phyloP scores from a whole-genome alignment of 2,329 filamentous ascomycete species.

The Chaetomium olivaceum region DNA sequence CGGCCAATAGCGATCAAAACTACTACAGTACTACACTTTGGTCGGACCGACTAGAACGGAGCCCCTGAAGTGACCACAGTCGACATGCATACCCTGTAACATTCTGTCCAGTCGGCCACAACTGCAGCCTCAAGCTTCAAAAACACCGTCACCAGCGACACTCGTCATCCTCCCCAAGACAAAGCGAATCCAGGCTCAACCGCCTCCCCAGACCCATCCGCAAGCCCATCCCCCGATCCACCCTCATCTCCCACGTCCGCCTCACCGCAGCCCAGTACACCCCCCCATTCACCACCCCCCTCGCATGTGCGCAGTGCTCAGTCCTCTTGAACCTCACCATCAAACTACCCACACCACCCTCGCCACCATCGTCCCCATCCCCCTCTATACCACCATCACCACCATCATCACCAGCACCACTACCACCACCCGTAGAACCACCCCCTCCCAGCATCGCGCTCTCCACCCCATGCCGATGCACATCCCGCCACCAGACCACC shows the following conservation, averaged over 20 bases:
- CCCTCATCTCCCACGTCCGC: slow-evolving; percentile 31
- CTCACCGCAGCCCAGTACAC: slow-evolving; percentile 33
- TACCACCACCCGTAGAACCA: neutral
- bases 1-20: too few species aligned
- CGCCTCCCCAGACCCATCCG: slow-evolving; percentile 15
- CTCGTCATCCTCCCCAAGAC: slow-evolving; percentile 1
- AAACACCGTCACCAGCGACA: neutral
- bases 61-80: too few species aligned
- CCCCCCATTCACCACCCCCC: slow-evolving; percentile 26
- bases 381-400: neutral
- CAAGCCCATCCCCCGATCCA: slow-evolving; percentile 22
- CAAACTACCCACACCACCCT: slow-evolving; percentile 24
- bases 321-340: slow-evolving; percentile 31
- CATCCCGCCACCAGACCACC: slow-evolving; percentile 31
- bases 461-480: slow-evolving; percentile 29
- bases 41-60: too few species aligned
- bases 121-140: neutral
- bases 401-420: neutral
- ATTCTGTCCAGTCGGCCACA: too few species aligned
- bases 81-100: too few species aligned
- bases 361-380: neutral
- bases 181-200: slow-evolving; percentile 24
- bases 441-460: neutral
- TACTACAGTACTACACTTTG: too few species aligned
- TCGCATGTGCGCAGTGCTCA: slow-evolving; percentile 31